These are phyloP conservation scores for Cafeteria roenbergensis DNA, from an alignment of 108 stramenopile genomes.

Conservation along the genomic window DNA sequence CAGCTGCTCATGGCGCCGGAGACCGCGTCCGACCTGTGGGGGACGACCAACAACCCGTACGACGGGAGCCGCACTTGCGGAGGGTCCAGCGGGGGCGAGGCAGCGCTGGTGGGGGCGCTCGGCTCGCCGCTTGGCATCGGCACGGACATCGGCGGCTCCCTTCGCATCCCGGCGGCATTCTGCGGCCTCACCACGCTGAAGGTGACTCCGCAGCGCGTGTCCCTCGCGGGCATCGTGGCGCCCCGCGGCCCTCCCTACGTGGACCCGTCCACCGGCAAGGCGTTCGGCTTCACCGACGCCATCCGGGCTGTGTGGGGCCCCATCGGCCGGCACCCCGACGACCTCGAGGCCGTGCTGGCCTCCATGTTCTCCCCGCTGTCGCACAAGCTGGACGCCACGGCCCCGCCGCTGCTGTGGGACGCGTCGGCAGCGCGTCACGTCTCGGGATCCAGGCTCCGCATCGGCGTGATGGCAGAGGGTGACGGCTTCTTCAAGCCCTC, in stretches of 20 bases:
- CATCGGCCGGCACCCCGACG: conserved; percentile 6
- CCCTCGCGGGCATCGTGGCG: background rate
- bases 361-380: background rate
- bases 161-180: conserved; percentile 34
- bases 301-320: conserved; percentile 10
- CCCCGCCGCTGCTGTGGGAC: background rate
- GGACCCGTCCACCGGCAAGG: conserved; percentile 7
- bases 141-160: conserved; percentile 38
- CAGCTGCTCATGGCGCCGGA: conserved; percentile 38
- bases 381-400: background rate
- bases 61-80: conserved; percentile 29
- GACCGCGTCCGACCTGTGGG: conserved; percentile 32
- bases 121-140: conserved; percentile 31
- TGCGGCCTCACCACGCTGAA: conserved; percentile 37
- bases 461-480: background rate
- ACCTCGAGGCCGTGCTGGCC: conserved; percentile 9
- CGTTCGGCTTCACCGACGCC: too few relatives aligned
- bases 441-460: background rate
- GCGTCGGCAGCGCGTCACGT: background rate
- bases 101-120: conserved; percentile 24
- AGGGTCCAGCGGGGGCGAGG: conserved; percentile 40
- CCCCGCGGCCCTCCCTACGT: background rate
- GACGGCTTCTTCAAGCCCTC: conserved; percentile 36
- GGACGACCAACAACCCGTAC: conserved; percentile 33
- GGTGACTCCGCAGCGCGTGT: conserved; percentile 28